phyloP scores from a whole-genome alignment of 1,284 basidiomycete genomes.

The Neolentinus lepideus region DNA sequence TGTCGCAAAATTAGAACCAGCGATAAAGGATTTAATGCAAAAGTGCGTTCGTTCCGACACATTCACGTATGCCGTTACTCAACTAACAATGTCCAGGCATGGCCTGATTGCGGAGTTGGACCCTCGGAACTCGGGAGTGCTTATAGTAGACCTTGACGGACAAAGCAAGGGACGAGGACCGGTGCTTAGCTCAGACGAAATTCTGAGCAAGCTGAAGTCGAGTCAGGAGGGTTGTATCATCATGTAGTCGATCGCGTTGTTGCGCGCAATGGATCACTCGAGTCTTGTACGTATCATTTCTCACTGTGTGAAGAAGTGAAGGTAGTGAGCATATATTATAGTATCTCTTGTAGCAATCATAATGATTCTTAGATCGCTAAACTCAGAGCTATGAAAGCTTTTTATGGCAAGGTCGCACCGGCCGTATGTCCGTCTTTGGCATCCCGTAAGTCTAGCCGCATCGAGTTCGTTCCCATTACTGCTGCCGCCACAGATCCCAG shows the following conservation, averaged over 20 bases:
- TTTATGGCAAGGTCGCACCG: too few relatives aligned
- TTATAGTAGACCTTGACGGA: constrained; percentile 70
- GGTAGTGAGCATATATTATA: too few relatives aligned
- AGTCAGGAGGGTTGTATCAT: constrained; percentile 49
- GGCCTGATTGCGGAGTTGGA: constrained; percentile 74
- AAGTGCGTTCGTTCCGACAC: constrained; percentile 40
- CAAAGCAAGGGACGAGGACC: constrained; percentile 34
- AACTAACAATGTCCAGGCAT: constrained; percentile 39
- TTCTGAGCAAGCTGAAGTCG: constrained; percentile 43
- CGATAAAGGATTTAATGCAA: constrained; percentile 82
- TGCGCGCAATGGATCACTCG: too few relatives aligned
- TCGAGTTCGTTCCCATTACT: too few relatives aligned
- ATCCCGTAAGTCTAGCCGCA: too few relatives aligned
- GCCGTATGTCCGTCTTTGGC: too few relatives aligned
- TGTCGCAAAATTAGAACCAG: constrained; percentile 88
- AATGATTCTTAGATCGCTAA: too few relatives aligned
- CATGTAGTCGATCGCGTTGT: constrained; percentile 41
- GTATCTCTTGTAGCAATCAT: too few relatives aligned
- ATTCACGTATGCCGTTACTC: constrained; percentile 3
- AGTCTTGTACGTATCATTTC: too few relatives aligned
- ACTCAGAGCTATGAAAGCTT: constrained; percentile 4
- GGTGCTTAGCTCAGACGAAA: constrained; percentile 51
- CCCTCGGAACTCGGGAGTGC: constrained; percentile 78
- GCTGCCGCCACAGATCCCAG: too few relatives aligned
- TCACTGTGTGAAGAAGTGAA: too few relatives aligned